phyloP scores from a whole-genome alignment of 2,329 filamentous ascomycete genomes.

The Ophiocordyceps camponoti-floridani region DNA sequence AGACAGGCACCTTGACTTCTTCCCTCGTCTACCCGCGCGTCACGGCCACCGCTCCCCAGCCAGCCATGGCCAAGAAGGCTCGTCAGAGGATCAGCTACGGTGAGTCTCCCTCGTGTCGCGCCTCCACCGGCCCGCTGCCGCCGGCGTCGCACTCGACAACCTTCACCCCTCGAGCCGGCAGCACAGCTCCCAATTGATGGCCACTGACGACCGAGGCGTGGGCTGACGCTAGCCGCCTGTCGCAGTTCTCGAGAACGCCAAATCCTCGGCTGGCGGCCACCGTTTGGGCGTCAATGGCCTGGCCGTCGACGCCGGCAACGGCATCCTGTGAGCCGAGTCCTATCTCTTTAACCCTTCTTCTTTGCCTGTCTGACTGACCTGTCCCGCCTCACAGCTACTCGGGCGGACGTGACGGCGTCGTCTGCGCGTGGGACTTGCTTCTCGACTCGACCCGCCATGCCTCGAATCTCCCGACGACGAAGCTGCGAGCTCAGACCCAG shows the following conservation, averaged over 20 bases:
- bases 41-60: background rate
- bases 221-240: background rate
- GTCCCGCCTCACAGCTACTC: constrained; percentile 51
- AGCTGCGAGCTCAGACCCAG: constrained; percentile 41
- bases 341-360: background rate
- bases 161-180: background rate
- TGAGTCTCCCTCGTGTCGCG: constrained; percentile 13
- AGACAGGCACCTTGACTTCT: too few relatives aligned
- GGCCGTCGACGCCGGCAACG: constrained; percentile 65
- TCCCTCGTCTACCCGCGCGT: background rate
- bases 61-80: constrained; percentile 45
- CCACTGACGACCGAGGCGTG: background rate
- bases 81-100: constrained; percentile 56
- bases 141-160: background rate
- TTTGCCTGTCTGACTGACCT: background rate
- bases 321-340: constrained; percentile 54
- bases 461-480: constrained; percentile 25
- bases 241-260: constrained; percentile 39
- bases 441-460: constrained; percentile 37
- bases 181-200: background rate
- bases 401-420: constrained; percentile 81
- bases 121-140: background rate
- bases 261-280: constrained; percentile 56
- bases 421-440: constrained; percentile 89
- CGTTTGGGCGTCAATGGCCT: constrained; percentile 89